These are phyloP conservation scores for Phytophthora fragariaefolia DNA, from an alignment of 352 stramenopile species.

Conservation along the genomic window DNA sequence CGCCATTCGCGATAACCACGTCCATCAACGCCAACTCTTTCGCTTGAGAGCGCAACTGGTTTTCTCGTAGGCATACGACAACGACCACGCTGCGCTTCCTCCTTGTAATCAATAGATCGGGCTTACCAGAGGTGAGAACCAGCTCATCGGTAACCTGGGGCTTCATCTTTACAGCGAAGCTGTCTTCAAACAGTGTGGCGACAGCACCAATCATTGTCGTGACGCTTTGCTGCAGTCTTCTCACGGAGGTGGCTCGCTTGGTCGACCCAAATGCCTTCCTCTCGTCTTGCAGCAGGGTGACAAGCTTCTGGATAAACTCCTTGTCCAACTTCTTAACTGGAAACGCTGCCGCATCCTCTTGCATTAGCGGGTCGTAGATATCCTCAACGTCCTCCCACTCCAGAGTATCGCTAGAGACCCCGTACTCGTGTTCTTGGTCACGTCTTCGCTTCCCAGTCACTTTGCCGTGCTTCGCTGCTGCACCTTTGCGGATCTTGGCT, in stretches of 20 bases:
- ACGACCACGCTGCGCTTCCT: not conserved
- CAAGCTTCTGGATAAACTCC: not conserved
- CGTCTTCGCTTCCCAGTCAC: conserved; percentile 6
- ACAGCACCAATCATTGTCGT: conserved; percentile 7
- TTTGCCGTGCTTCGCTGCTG: not conserved
- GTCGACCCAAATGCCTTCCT: conserved; percentile 3
- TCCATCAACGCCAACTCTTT: conserved; percentile 9
- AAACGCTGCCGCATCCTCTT: conserved; percentile 6
- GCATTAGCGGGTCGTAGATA: conserved; percentile 2
- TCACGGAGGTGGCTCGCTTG: conserved; percentile 5
- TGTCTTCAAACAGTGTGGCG: conserved; percentile 2
- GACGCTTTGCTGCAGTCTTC: conserved; percentile 5
- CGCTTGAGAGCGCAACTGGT: conserved; percentile 1
- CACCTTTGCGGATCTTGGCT: not conserved
- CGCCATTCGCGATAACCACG: not conserved
- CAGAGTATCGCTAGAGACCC: not conserved
- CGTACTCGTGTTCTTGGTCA: not conserved
- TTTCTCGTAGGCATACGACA: not conserved
- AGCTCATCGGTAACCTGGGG: not conserved
- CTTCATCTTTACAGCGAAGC: conserved; percentile 3
- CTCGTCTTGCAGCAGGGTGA: conserved; percentile 3
- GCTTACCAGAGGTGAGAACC: not conserved
- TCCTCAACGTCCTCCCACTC: not conserved
- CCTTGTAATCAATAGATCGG: not conserved
- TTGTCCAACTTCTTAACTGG: conserved; percentile 5